phyloP scores from a whole-genome alignment of 129 eudicot genomes.

The Flaveria linearis region DNA sequence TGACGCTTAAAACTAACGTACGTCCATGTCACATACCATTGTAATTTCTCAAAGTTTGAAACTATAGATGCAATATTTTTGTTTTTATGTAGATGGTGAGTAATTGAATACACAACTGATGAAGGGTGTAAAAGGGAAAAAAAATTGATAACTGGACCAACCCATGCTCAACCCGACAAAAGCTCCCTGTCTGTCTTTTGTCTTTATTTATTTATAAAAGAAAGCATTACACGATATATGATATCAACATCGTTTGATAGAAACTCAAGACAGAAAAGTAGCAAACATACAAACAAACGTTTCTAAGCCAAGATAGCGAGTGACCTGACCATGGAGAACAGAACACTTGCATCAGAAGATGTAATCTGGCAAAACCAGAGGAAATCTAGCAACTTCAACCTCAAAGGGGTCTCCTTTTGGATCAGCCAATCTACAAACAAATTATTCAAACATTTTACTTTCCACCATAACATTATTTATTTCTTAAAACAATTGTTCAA shows the following conservation, averaged over 20 bases:
- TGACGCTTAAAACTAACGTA: too few relatives aligned
- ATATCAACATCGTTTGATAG: not conserved
- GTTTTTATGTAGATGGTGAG: too few relatives aligned
- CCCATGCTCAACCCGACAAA: not conserved
- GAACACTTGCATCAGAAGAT: slow-evolving; percentile 54
- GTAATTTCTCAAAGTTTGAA: too few relatives aligned
- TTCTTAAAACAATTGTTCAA: not conserved
- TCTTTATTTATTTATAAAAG: slow-evolving; percentile 7
- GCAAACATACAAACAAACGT: not conserved
- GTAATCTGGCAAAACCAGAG: slow-evolving; percentile 73
- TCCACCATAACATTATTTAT: not conserved
- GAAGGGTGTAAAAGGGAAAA: too few relatives aligned
- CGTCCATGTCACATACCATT: too few relatives aligned
- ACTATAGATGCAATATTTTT: too few relatives aligned
- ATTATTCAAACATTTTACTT: not conserved
- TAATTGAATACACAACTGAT: too few relatives aligned
- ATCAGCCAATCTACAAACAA: slow-evolving; percentile 52
- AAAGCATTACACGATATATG: slow-evolving; percentile 6
- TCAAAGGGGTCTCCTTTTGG: slow-evolving; percentile 64
- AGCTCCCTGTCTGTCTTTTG: not conserved
- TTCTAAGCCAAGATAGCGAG: not conserved
- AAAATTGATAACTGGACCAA: too few relatives aligned
- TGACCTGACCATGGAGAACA: not conserved
- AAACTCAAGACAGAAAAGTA: not conserved
- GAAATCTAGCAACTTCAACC: slow-evolving; percentile 68